Evolutionary conservation across 2,329 filamentous ascomycete genomes (phyloP), one percentile per base, ranked within the genome.

Genomic region (Aspergillus texensis): DNA sequence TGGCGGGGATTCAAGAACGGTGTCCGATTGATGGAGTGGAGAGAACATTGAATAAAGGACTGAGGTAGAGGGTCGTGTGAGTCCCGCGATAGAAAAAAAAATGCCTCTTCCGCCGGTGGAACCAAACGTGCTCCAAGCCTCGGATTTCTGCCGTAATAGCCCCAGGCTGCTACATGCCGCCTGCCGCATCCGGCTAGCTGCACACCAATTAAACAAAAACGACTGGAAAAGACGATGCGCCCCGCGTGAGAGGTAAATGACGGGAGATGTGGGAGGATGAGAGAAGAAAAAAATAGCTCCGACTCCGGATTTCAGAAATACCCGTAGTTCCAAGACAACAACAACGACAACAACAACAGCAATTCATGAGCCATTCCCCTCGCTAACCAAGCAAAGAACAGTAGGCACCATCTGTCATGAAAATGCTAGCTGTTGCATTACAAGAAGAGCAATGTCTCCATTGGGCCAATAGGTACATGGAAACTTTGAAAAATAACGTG

Each of bases 31-130:
- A 57, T 61, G 61, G 63, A 66, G 67, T 58, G 67, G 67, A 66
- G 69, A 58, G 68, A 67, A 67, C 55, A 65, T 64, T 62, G 66
- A 62, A 63, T 62, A 62, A 67, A 62, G 66, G 65, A 68, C 66
- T 65, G 62, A 66, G 65, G 61, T 70, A 63, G 50, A 64, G 69
- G 72, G 68, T 74, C 71, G 71, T 75, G 72, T 74, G 73, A 77
- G 73, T 70, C 70, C 71, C 68, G 72, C 72, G 66, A 75, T 71
- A 66, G 62, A 67, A 75, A 75, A 76, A 75, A 77, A 70, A 70
- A 70, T 67, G 70, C 68, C 71, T 75, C 71, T 72, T 67, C 68
- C 67, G 65, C 64, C 65, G 75, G 75, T 77, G 76, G 74, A 78
- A 70, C 73, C 67, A 68, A 62, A 65, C 65, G 67, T 68, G 69